These are phyloP conservation scores for Mycena maculata DNA, from an alignment of 768 basidiomycete species.

Conservation along the genomic window DNA sequence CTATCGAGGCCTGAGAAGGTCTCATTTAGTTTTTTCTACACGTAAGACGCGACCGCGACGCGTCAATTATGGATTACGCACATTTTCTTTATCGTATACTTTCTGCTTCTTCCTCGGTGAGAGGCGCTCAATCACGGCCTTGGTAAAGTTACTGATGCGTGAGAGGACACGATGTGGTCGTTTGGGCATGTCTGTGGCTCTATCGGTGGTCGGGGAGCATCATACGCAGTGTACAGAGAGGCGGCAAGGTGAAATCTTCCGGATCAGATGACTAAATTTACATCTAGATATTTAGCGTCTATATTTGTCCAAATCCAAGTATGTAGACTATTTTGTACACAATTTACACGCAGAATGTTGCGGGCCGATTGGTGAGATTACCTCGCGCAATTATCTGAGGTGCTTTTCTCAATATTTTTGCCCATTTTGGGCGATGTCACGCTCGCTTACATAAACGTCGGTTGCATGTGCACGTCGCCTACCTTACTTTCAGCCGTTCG, in stretches of 20 bases:
- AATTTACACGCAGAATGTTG: background rate
- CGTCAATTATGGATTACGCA: background rate
- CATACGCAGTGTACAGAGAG: too few species aligned
- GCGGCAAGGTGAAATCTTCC: background rate
- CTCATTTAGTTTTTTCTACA: too few species aligned
- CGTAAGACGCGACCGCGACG: too few species aligned
- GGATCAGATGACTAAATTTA: background rate
- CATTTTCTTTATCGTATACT: conserved; percentile 4
- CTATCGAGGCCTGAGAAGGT: too few species aligned
- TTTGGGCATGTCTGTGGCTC: background rate
- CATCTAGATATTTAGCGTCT: background rate
- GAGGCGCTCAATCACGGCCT: background rate
- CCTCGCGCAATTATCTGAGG: background rate
- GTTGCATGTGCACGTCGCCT: background rate
- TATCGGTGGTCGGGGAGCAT: background rate
- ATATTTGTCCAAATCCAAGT: background rate
- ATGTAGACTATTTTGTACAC: background rate
- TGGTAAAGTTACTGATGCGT: background rate
- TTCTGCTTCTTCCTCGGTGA: conserved; percentile 6
- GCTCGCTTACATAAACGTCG: conserved; percentile 5
- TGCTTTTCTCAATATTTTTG: background rate
- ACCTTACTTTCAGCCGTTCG: background rate
- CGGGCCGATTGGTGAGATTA: background rate
- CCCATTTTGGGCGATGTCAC: conserved; percentile 16
- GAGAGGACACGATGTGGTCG: background rate